These are phyloP conservation scores for Larix kaempferi DNA, from an alignment of 75 land plant species.

Conservation along the genomic window DNA sequence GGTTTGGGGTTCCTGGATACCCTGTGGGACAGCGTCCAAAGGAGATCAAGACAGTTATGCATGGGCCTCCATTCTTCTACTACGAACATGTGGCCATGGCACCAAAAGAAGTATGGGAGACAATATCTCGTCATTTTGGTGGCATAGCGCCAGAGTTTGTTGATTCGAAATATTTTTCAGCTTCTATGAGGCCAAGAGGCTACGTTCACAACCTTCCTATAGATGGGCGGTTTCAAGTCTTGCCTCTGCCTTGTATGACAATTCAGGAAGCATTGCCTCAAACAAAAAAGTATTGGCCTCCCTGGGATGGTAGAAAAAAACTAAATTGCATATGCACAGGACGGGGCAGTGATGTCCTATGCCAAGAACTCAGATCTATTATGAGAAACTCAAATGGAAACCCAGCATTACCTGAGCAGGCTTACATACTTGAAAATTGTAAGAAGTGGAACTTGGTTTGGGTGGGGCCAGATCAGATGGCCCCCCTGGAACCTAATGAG, in stretches of 20 bases:
- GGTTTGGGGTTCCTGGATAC: constrained; percentile 18
- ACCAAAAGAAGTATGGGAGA: constrained; percentile 73
- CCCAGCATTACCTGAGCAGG: constrained; percentile 36
- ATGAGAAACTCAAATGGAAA: constrained; percentile 16
- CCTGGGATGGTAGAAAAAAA: constrained; percentile 64
- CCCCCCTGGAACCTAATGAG: constrained; percentile 79
- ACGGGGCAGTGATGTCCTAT: constrained; percentile 19
- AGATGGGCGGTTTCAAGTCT: constrained; percentile 37
- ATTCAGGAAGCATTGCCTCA: constrained; percentile 61
- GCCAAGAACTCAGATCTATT: constrained; percentile 21
- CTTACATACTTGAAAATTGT: constrained; percentile 39
- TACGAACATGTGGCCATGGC: constrained; percentile 82
- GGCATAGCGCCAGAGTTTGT: constrained; percentile 77
- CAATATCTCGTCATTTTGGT: constrained; percentile 50
- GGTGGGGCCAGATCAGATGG: constrained; percentile 61
- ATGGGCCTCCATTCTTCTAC: constrained; percentile 78
- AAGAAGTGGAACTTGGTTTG: constrained; percentile 73
- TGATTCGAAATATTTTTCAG: constrained; percentile 68
- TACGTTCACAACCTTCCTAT: constrained; percentile 82
- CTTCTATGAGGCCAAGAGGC: constrained; percentile 61
- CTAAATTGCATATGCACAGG: constrained; percentile 51
- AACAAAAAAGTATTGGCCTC: constrained; percentile 60
- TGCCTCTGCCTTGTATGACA: constrained; percentile 61
- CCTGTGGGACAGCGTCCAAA: background rate
- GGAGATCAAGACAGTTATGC: constrained; percentile 2